Evolutionary conservation across 192 early-diverging fungal genomes (phyloP).

Genomic region (Rhizoclosmatium sp.): DNA sequence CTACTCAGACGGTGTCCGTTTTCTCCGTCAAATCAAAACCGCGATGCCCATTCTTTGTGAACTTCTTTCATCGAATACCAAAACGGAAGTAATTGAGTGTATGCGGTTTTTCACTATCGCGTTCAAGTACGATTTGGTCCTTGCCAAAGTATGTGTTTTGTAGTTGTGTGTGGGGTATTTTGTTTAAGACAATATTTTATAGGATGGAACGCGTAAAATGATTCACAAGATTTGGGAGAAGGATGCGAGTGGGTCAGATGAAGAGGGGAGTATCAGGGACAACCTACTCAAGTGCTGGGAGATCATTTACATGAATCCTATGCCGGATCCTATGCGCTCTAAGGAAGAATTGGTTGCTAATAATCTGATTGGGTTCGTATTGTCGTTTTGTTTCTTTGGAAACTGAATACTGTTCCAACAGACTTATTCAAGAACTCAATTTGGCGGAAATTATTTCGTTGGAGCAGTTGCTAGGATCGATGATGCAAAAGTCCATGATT

Average conservation of each 20-base stretch:
- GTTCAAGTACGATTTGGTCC: conserved; percentile 85
- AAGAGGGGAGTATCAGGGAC: conserved; percentile 54
- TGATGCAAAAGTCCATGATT: conserved; percentile 76
- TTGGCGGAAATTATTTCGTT: conserved; percentile 95
- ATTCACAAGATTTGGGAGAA: conserved; percentile 91
- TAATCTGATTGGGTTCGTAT: conserved; percentile 68
- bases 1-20: conserved; percentile 88
- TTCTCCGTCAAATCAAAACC: conserved; percentile 80
- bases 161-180: neutral
- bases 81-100: conserved; percentile 92
- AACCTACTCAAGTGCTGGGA: conserved; percentile 81
- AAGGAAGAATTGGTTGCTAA: conserved; percentile 58
- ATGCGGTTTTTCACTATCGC: conserved; percentile 95
- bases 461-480: conserved; percentile 86
- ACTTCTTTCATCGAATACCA: conserved; percentile 87
- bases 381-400: neutral
- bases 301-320: conserved; percentile 78
- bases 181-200: conserved; percentile 18
- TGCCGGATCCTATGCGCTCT: conserved; percentile 18
- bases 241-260: conserved; percentile 54
- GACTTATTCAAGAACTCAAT: conserved; percentile 84
- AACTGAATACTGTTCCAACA: conserved; percentile 25
- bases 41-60: conserved; percentile 80
- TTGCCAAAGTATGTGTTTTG: conserved; percentile 64
- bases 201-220: conserved; percentile 93